Conservation (phyloP, 2,329 filamentous ascomycete species). For the Botrytis deweyae region DNA sequence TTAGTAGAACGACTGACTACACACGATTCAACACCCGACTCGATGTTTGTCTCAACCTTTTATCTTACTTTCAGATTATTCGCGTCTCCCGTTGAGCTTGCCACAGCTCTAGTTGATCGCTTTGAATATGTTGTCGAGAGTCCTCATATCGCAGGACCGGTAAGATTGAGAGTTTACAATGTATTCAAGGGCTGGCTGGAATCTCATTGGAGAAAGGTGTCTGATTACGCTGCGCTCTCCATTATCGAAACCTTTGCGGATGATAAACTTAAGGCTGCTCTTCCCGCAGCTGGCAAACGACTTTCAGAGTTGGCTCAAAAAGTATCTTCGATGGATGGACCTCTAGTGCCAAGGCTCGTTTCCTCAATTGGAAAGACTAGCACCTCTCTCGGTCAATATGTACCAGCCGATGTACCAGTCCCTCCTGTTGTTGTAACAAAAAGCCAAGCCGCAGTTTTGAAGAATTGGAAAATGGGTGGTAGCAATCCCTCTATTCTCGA, state of each 20-base stretch:
- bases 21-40: constrained; percentile 88
- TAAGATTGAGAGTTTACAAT: constrained; percentile 90
- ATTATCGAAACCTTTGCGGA: constrained; percentile 80
- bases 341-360: constrained; percentile 77
- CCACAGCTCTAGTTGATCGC: constrained; percentile 79
- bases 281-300: constrained; percentile 78
- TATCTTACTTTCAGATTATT: constrained; percentile 96
- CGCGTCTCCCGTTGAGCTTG: constrained; percentile 75
- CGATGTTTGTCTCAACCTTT: constrained; percentile 89
- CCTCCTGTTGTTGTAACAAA: constrained; percentile 71
- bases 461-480: constrained; percentile 72
- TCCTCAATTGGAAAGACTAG: constrained; percentile 88
- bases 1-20: constrained; percentile 93
- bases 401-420: constrained; percentile 68
- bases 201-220: constrained; percentile 85
- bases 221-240: constrained; percentile 72
- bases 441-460: constrained; percentile 71
- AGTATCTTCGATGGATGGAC: constrained; percentile 69
- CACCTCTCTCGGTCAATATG: constrained; percentile 68
- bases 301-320: constrained; percentile 77
- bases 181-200: constrained; percentile 97
- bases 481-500: constrained; percentile 74
- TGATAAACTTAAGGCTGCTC: constrained; percentile 62
- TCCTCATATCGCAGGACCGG: constrained; percentile 71
- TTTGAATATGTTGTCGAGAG: constrained; percentile 89